Evolutionary conservation across 2,329 filamentous ascomycete genomes (phyloP), one percentile per base, ranked within the genome.

Genomic region (Alternaria sp.): DNA sequence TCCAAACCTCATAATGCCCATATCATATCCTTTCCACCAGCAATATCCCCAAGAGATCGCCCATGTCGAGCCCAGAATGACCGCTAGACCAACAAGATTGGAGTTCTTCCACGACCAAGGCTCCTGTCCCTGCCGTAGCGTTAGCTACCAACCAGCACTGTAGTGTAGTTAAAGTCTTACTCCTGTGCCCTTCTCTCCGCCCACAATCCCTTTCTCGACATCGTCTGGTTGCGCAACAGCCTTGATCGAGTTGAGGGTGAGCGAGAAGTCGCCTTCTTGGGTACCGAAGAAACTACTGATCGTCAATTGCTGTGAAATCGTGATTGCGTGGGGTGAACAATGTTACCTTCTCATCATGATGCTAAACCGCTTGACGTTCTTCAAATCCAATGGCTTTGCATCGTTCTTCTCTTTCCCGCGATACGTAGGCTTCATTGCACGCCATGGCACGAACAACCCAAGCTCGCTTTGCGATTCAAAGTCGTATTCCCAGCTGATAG

Each of bases 331-430:
- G n/a, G 15, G n/a, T 8, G 25, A 15, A 15, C 11, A 15, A 47
- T 52, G 12, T 51, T 79, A 93, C 92, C 92, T 96, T 76, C 93
- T 83, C 84, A 91, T 91, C 92, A 96, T 94, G 62, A 96, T 83
- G 54, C 89, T 90, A 28, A 95, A 82, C 50, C 91, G 84, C 79
- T 87, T 90, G 43, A 96, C 83, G 46, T 83, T 82, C 51, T 82
- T 83, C 66, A 86, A 72, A 69, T 93, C 83, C 68, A 96, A 76
- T 6, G 85, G 83, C 60, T 83, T 77, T 0, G 87, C 87, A 79
- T 91, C 88, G 17, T 85, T 80, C 74, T 87, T 85, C 64, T 89
- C 84, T 71, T 85, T 87, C 0, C 93, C 93, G 4, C 92, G 84
- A 78, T 93, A 96, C 2, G 90, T 95, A 1, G 92, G 82, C 74